Evolutionary conservation across 2,329 filamentous ascomycete species (phyloP).

Genomic region (Colletotrichum godetiae): DNA sequence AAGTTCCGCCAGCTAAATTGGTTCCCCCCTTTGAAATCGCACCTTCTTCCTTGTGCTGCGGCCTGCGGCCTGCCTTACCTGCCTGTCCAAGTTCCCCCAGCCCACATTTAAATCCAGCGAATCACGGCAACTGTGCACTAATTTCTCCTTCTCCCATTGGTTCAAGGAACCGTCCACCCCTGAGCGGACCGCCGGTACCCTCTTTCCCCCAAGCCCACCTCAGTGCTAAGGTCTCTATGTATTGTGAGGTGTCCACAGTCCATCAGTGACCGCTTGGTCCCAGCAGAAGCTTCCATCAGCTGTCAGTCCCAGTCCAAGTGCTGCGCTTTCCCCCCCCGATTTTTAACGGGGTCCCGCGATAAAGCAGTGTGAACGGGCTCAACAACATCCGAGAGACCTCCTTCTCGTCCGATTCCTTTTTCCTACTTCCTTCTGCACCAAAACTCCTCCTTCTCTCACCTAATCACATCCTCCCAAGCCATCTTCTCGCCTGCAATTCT

Average conservation of each 20-base stretch:
- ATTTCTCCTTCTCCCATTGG: constrained; percentile 28
- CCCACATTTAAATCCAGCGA: background rate
- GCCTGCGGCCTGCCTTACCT: background rate
- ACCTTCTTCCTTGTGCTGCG: background rate
- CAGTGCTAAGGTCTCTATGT: background rate
- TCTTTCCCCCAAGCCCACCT: constrained; percentile 18
- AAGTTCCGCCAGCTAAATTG: background rate
- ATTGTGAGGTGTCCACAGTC: background rate
- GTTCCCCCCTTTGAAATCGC: background rate
- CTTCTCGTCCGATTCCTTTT: constrained; percentile 21
- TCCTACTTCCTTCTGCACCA: constrained; percentile 2
- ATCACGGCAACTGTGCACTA: constrained; percentile 31
- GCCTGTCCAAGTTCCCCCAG: background rate
- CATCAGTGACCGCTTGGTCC: constrained; percentile 8
- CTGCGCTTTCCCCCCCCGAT: constrained; percentile 22
- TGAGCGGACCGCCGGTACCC: constrained; percentile 25
- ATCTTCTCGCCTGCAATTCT: background rate
- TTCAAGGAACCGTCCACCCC: background rate
- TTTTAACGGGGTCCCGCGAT: constrained; percentile 28
- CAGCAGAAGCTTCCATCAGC: constrained; percentile 28
- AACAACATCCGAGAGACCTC: constrained; percentile 32
- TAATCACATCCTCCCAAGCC: constrained; percentile 21
- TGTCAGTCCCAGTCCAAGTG: constrained; percentile 9
- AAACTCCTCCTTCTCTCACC: background rate
- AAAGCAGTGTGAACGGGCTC: constrained; percentile 28